Percentiles rank a stretch among this genome's conserved stretches.
phyloP scores from a whole-genome alignment of 768 basidiomycete genomes.

The Daedaleopsis sinensis region DNA sequence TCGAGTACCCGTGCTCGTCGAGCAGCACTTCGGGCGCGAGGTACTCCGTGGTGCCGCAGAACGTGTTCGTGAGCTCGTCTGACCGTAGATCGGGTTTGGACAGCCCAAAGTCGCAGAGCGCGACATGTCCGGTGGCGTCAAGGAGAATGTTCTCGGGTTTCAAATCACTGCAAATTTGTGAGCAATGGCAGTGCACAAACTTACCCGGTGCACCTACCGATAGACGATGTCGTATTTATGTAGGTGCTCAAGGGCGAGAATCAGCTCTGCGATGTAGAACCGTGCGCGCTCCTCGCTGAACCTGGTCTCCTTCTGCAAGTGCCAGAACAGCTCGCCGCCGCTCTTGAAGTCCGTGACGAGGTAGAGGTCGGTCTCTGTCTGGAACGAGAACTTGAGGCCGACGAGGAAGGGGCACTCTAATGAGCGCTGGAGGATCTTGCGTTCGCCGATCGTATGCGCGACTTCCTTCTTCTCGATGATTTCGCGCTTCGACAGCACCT shows the following conservation, averaged over 20 bases:
- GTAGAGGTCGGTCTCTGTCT: slow-evolving; percentile 93
- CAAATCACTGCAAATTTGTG: slow-evolving; percentile 62
- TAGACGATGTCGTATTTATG: slow-evolving; percentile 98
- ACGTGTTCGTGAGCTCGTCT: slow-evolving; percentile 97
- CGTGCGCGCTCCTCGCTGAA: slow-evolving; percentile 92
- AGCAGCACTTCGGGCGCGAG: slow-evolving; percentile 98
- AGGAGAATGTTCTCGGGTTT: slow-evolving; percentile 99
- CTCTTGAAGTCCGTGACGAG: slow-evolving; percentile 99
- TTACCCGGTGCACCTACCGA: slow-evolving; percentile 53
- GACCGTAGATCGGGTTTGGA: slow-evolving; percentile 94
- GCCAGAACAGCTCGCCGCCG: slow-evolving; percentile 98
- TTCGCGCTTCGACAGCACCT: slow-evolving; percentile 97
- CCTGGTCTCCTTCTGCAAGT: slow-evolving; percentile 92
- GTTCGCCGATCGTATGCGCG: slow-evolving; percentile 98
- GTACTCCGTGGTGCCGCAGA: slow-evolving; percentile 98
- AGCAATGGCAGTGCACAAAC: background rate
- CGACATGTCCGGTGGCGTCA: slow-evolving; percentile 97
- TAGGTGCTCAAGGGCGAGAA: slow-evolving; percentile 93
- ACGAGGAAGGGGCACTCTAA: slow-evolving; percentile 96
- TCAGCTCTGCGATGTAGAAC: slow-evolving; percentile 96
- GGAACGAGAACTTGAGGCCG: slow-evolving; percentile 97
- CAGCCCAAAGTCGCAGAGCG: slow-evolving; percentile 96
- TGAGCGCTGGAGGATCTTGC: slow-evolving; percentile 95
- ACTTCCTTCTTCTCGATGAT: slow-evolving; percentile 99
- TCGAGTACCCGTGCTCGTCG: slow-evolving; percentile 97